A percentile compares a stretch with the other conserved stretches of the same genome.
phyloP scores from a whole-genome alignment of 2,329 filamentous ascomycete species.

The Phialophora tarda region DNA sequence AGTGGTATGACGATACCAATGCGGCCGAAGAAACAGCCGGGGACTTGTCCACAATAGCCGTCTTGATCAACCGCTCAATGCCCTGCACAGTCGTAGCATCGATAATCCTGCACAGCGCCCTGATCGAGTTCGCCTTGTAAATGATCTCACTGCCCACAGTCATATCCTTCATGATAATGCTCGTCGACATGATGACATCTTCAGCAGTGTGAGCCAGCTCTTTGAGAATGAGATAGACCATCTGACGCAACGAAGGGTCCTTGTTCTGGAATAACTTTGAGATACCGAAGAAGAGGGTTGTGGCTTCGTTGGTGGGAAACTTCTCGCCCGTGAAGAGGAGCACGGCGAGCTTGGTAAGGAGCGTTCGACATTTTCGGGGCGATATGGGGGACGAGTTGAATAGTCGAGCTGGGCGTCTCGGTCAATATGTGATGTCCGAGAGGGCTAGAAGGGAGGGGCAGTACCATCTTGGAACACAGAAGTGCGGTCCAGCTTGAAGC shows the following conservation, averaged over 20 bases:
- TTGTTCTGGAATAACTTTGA: constrained; percentile 99
- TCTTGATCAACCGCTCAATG: constrained; percentile 98
- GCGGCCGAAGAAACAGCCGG: constrained; percentile 96
- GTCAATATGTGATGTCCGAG: constrained; percentile 17
- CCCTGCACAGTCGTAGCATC: constrained; percentile 95
- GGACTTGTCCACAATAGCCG: constrained; percentile 98
- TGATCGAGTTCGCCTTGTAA: constrained; percentile 93
- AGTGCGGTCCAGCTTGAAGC: constrained; percentile 97
- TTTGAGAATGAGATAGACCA: constrained; percentile 98
- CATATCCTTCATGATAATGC: constrained; percentile 99
- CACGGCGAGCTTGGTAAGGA: constrained; percentile 95
- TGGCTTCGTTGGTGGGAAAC: constrained; percentile 96
- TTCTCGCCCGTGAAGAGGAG: constrained; percentile 96
- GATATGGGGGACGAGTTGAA: constrained; percentile 98
- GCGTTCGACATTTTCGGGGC: constrained; percentile 94
- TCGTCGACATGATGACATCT: constrained; percentile 99
- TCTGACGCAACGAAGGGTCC: constrained; percentile 95
- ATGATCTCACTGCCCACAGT: constrained; percentile 92
- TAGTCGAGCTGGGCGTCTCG: constrained; percentile 72
- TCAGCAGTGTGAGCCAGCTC: constrained; percentile 93
- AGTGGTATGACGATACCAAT: constrained; percentile 94
- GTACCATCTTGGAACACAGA: constrained; percentile 99
- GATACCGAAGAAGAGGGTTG: constrained; percentile 97
- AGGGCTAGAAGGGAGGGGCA: not conserved
- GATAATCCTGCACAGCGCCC: constrained; percentile 94